A percentile compares a stretch with the other conserved stretches of the same genome.
Conservation (phyloP, 2,329 filamentous ascomycete genomes). For the Fusarium subglutinans region DNA sequence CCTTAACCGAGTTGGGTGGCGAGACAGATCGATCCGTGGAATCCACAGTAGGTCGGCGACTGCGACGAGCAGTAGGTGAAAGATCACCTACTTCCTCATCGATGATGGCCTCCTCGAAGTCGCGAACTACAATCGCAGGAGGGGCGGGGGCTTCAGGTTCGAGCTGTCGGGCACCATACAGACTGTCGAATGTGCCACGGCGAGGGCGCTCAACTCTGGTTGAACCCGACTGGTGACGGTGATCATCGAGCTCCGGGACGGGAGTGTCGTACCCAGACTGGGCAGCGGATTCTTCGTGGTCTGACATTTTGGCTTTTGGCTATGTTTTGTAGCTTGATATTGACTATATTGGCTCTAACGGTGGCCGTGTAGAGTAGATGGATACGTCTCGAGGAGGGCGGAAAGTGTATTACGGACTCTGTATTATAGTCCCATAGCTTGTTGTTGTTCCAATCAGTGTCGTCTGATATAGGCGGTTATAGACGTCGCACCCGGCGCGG, state of each 20-base stretch:
- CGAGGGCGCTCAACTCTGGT: slow-evolving; percentile 68
- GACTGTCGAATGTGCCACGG: slow-evolving; percentile 78
- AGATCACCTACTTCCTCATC: slow-evolving; percentile 73
- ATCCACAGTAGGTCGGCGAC: slow-evolving; percentile 66
- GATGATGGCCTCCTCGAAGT: slow-evolving; percentile 86
- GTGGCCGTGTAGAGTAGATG: slow-evolving; percentile 8
- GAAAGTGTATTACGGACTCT: slow-evolving; percentile 42
- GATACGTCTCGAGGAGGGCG: slow-evolving; percentile 24
- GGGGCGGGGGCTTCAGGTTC: slow-evolving; percentile 49
- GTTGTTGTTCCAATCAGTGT: slow-evolving; percentile 23
- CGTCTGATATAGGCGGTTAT: slow-evolving; percentile 29
- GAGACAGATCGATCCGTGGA: slow-evolving; percentile 75
- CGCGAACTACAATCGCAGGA: slow-evolving; percentile 66
- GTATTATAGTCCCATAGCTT: slow-evolving; percentile 45
- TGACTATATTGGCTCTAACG: slow-evolving; percentile 1
- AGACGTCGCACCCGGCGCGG: slow-evolving; percentile 49
- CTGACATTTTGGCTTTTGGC: slow-evolving; percentile 65
- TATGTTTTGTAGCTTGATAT: neutral
- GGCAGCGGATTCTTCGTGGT: slow-evolving; percentile 67
- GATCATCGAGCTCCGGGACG: slow-evolving; percentile 86
- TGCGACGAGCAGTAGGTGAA: slow-evolving; percentile 55
- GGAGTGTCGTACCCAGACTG: slow-evolving; percentile 76
- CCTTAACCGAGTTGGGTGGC: slow-evolving; percentile 96
- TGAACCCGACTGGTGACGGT: slow-evolving; percentile 74
- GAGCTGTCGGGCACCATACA: slow-evolving; percentile 64